These are phyloP conservation scores for Penicillium malachiteum DNA, from an alignment of 495 filamentous ascomycete species.

Conservation along the genomic window DNA sequence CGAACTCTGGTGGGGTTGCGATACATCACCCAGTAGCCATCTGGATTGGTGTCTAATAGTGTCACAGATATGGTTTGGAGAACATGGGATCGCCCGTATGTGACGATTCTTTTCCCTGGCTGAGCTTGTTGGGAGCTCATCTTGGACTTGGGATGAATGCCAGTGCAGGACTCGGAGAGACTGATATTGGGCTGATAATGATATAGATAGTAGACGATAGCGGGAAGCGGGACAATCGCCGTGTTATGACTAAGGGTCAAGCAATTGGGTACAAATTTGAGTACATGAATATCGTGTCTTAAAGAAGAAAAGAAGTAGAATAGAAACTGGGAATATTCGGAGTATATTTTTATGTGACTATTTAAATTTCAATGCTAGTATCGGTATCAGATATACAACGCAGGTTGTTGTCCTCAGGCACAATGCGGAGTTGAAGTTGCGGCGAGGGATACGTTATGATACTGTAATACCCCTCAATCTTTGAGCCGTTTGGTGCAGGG, in stretches of 20 bases:
- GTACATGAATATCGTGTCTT: background rate
- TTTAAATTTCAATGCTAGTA: too few species aligned
- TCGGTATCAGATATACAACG: too few species aligned
- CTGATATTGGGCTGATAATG: background rate
- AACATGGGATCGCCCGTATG: slow-evolving; percentile 28
- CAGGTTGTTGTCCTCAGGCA: background rate
- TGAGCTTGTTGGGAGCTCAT: background rate
- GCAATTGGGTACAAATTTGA: background rate
- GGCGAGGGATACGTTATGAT: slow-evolving; percentile 5
- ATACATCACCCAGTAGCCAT: slow-evolving; percentile 51
- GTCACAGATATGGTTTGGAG: slow-evolving; percentile 37
- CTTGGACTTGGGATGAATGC: too few species aligned
- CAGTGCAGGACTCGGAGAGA: background rate
- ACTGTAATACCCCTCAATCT: slow-evolving; percentile 21
- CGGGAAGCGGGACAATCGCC: slow-evolving; percentile 6
- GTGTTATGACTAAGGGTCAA: slow-evolving; percentile 8
- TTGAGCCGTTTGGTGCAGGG: background rate
- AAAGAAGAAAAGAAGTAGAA: background rate
- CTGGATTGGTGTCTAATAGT: slow-evolving; percentile 17
- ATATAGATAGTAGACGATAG: slow-evolving; percentile 9
- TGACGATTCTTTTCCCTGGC: slow-evolving; percentile 21
- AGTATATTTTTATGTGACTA: too few species aligned
- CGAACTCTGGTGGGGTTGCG: background rate
- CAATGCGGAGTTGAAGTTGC: slow-evolving; percentile 5
- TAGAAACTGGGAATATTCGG: too few species aligned